Conservation (phyloP, 345 rosid genomes). For the Ceriops decandra region DNA sequence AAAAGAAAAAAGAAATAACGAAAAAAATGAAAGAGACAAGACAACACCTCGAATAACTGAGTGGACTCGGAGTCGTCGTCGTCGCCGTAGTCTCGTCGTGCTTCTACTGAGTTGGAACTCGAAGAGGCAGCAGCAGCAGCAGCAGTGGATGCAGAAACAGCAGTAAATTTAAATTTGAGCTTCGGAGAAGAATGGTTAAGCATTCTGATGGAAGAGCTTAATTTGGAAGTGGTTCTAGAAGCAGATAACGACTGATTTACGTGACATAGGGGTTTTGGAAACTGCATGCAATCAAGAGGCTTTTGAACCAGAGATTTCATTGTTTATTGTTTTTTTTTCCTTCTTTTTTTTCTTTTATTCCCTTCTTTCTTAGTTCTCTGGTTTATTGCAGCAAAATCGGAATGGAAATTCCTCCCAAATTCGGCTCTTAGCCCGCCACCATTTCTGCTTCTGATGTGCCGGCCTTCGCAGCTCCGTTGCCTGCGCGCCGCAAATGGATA, state of each 20-base stretch:
- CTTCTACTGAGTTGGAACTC: constrained; percentile 37
- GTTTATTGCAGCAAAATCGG: too few relatives aligned
- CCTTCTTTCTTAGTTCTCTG: too few relatives aligned
- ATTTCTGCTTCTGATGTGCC: too few relatives aligned
- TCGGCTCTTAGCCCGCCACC: too few relatives aligned
- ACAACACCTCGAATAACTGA: constrained; percentile 52
- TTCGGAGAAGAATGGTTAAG: constrained; percentile 4
- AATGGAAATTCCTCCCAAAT: too few relatives aligned
- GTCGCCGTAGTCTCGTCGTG: constrained; percentile 40
- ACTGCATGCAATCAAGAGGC: too few relatives aligned
- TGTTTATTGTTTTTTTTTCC: too few relatives aligned
- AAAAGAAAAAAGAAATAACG: too few relatives aligned
- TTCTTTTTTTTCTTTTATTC: fast-evolving
- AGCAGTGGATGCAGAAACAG: constrained; percentile 26
- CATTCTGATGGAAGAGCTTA: constrained; percentile 14
- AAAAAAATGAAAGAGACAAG: not conserved
- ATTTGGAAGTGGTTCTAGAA: constrained; percentile 21
- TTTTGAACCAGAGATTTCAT: too few relatives aligned
- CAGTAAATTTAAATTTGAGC: not conserved
- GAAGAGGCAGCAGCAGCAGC: constrained; percentile 37
- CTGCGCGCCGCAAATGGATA: too few relatives aligned
- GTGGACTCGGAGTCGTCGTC: constrained; percentile 29
- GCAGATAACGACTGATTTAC: not conserved
- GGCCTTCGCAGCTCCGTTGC: too few relatives aligned
- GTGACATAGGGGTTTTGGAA: too few relatives aligned